phyloP scores from a whole-genome alignment of 2,329 filamentous ascomycete species.

The Trichoderma sp. region DNA sequence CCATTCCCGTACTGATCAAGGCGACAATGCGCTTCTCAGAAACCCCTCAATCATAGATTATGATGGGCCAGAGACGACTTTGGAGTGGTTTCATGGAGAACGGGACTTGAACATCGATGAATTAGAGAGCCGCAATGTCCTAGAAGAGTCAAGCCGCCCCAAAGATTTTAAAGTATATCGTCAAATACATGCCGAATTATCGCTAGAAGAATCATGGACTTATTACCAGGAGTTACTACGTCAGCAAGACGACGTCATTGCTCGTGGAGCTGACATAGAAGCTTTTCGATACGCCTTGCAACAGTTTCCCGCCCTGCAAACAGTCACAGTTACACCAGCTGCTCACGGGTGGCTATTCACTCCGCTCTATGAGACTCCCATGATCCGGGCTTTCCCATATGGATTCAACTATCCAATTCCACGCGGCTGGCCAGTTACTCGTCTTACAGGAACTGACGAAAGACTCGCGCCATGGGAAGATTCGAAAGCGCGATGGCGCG shows the following conservation, averaged over 20 bases:
- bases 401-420: conserved; percentile 47
- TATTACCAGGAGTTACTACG: conserved; percentile 36
- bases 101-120: neutral
- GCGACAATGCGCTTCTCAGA: neutral
- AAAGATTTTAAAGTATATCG: neutral
- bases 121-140: neutral
- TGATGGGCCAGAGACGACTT: neutral
- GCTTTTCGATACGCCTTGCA: conserved; percentile 42
- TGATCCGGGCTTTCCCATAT: conserved; percentile 45
- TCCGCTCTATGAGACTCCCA: conserved; percentile 48
- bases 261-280: conserved; percentile 35
- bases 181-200: neutral
- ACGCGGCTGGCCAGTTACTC: conserved; percentile 33
- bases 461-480: conserved; percentile 28
- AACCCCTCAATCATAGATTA: too few relatives aligned
- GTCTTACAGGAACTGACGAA: rapidly evolving
- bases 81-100: neutral
- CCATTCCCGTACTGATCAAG: neutral
- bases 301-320: conserved; percentile 42
- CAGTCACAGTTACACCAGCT: conserved; percentile 46
- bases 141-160: neutral
- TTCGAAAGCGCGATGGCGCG: conserved; percentile 38
- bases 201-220: conserved; percentile 31
- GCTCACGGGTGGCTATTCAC: conserved; percentile 43
- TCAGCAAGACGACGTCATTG: conserved; percentile 41